These are phyloP conservation scores for Furcasterigmium furcatum DNA, from an alignment of 2,329 filamentous ascomycete species.

Conservation along the genomic window DNA sequence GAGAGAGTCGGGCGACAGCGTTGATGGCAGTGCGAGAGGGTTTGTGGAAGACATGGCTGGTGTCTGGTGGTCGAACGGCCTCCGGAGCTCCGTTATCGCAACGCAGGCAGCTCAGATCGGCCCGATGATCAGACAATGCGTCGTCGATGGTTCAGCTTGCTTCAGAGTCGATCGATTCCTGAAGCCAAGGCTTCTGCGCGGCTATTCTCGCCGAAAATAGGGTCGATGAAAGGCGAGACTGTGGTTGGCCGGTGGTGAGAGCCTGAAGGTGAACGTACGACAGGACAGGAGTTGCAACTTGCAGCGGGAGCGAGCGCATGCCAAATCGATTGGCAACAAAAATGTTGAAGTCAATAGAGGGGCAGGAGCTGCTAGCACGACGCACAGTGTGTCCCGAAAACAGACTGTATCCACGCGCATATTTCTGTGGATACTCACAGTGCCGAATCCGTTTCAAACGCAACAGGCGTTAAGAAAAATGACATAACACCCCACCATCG, in stretches of 20 bases:
- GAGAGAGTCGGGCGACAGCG: constrained; percentile 77
- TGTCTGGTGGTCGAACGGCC: not conserved
- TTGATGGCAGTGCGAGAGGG: constrained; percentile 52
- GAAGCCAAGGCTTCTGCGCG: not conserved
- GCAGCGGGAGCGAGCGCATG: not conserved
- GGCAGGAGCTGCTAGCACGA: constrained; percentile 1
- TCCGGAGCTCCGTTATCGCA: not conserved
- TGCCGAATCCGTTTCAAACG: not conserved
- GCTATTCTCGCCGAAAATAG: not conserved
- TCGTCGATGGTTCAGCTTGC: no score
- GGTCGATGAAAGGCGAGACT: not conserved
- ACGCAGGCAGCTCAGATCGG: no score
- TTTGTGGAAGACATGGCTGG: constrained; percentile 15
- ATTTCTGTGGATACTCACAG: not conserved
- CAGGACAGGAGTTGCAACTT: not conserved
- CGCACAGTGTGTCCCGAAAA: not conserved
- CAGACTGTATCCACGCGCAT: not conserved
- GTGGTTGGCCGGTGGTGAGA: not conserved
- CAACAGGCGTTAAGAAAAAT: not conserved
- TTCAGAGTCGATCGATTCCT: no score
- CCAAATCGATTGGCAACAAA: constrained; percentile 12
- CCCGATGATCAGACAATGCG: no score
- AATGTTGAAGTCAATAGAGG: constrained; percentile 16
- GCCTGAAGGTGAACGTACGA: not conserved
- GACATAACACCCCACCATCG: constrained; percentile 2